Base-by-base conservation (phyloP, 495 filamentous ascomycete species). In the Aspergillus asperescens region DNA sequence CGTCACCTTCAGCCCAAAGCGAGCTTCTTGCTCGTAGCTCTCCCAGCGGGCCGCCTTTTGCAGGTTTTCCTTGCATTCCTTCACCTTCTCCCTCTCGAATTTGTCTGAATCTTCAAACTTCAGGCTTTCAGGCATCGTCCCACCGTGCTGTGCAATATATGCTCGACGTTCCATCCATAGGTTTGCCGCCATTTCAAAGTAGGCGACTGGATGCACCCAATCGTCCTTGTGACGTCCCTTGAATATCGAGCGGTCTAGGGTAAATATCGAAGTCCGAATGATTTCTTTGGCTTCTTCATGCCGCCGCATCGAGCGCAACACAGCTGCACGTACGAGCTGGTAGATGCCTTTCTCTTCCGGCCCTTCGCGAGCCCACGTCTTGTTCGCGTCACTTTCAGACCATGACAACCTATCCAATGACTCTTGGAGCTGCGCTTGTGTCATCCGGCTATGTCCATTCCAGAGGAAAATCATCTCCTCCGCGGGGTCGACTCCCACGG, bases 401-500 rank as follows among this genome's bases (percentile, higher is more conserved):
- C 89, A 96, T 4, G 78, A 72, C 5, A 96, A 66, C 9, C 75
- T 73, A 6, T 63, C 62, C 15, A 90, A 60, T 2, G 84, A 88
- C 23, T 74, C 71, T 39, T 88, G 77, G 13, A 95, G 71, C 53
- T 88, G 79, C 2, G 68, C 66, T 5, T 67, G 54, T 18, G 75
- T 73, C 88, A 95, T 93, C 34, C 89, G 82, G 68, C 87, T 94
- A 56, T 76, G 70, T n/a, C 77, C 77, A 59, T 80, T 90, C 93
- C 93, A 98, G 60, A 97, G 82, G 65, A 92, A 95, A n/a, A 87
- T 83, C 90, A 98, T 96, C 71, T 98, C 93, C 61, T 90, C 83
- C 2, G 88, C 66, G 0, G 93, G 94, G 56, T 84, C 86, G 7
- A 92, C 82, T 18, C 90, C 90, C 23, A 95, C 75, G 1, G 85